Evolutionary conservation across 75 land plant genomes (phyloP).

Genomic region (Isoetes taiwanensis): DNA sequence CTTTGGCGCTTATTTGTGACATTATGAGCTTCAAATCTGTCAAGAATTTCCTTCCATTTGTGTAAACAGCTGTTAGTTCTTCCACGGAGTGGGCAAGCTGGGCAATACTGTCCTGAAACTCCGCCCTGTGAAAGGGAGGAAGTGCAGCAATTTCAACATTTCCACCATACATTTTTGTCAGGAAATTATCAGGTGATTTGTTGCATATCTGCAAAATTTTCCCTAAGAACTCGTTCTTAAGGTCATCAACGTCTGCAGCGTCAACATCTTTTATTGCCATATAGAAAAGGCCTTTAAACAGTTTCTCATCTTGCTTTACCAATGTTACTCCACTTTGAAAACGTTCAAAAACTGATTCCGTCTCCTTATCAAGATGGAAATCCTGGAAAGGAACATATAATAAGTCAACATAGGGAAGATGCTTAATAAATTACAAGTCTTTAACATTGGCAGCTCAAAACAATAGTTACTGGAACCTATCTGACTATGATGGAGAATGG

Average conservation of each 20-base stretch:
- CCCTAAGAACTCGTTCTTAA: slow-evolving; percentile 16
- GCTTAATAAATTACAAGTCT: neutral
- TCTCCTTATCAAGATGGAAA: slow-evolving; percentile 29
- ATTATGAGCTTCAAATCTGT: slow-evolving; percentile 29
- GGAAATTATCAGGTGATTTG: slow-evolving; percentile 22
- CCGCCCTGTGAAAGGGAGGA: slow-evolving; percentile 21
- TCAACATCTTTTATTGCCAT: slow-evolving; percentile 31
- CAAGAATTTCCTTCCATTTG: slow-evolving; percentile 11
- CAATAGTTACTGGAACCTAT: too few relatives aligned
- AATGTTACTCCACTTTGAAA: slow-evolving; percentile 30
- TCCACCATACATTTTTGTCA: slow-evolving; percentile 30
- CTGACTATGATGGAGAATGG: too few relatives aligned
- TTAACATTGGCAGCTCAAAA: neutral
- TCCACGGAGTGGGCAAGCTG: slow-evolving; percentile 12
- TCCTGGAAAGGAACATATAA: slow-evolving; percentile 10
- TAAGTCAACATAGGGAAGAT: neutral
- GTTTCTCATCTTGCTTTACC: slow-evolving; percentile 22
- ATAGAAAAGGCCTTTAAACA: slow-evolving; percentile 27
- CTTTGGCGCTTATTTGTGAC: slow-evolving; percentile 23
- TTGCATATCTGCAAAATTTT: slow-evolving; percentile 18
- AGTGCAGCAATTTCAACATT: slow-evolving; percentile 17
- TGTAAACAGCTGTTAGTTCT: slow-evolving; percentile 7
- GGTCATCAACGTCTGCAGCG: slow-evolving; percentile 19
- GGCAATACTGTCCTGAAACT: slow-evolving; percentile 12
- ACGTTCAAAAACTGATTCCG: slow-evolving; percentile 21